Conservation (phyloP, 306 rosid genomes). For the Vigna mungo region DNA sequence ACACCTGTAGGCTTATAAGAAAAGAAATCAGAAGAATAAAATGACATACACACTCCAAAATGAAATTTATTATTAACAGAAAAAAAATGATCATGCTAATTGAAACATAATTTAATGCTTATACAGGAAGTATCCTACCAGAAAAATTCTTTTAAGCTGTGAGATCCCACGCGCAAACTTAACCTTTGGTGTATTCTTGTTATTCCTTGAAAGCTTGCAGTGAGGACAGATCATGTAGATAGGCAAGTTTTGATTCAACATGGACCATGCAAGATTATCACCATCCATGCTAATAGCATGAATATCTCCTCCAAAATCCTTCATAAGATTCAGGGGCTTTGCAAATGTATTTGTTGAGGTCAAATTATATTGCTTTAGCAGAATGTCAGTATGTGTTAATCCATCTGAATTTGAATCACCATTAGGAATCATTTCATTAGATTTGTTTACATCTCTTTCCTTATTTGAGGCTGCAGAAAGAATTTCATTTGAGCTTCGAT, state of each 20-base stretch:
- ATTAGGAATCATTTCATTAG: constrained; percentile 57
- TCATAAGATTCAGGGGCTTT: constrained; percentile 47
- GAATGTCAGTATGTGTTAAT: constrained; percentile 43
- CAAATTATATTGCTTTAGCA: constrained; percentile 55
- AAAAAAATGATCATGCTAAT: constrained; percentile 25
- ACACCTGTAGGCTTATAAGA: constrained; percentile 5
- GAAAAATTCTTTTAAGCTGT: constrained; percentile 86
- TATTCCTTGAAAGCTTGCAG: constrained; percentile 72
- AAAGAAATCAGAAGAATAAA: constrained; percentile 4
- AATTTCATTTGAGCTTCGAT: constrained; percentile 58
- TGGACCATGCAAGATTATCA: constrained; percentile 67
- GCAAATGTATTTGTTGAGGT: constrained; percentile 47
- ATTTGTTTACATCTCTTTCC: constrained; percentile 59
- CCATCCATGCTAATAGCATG: constrained; percentile 61
- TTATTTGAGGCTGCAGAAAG: constrained; percentile 53
- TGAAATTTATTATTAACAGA: constrained; percentile 2
- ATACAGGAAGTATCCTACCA: constrained; percentile 65
- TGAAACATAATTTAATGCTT: constrained; percentile 27
- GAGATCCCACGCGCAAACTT: constrained; percentile 83
- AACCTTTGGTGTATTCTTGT: constrained; percentile 61
- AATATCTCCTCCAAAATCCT: constrained; percentile 61
- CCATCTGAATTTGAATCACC: constrained; percentile 56
- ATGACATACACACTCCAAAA: constrained; percentile 34
- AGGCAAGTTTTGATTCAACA: constrained; percentile 81
- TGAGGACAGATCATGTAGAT: constrained; percentile 89